A percentile compares a stretch with the other conserved stretches of the same genome.
Conservation (phyloP, 73 alveolate genomes). For the Uronychia binucleata region DNA sequence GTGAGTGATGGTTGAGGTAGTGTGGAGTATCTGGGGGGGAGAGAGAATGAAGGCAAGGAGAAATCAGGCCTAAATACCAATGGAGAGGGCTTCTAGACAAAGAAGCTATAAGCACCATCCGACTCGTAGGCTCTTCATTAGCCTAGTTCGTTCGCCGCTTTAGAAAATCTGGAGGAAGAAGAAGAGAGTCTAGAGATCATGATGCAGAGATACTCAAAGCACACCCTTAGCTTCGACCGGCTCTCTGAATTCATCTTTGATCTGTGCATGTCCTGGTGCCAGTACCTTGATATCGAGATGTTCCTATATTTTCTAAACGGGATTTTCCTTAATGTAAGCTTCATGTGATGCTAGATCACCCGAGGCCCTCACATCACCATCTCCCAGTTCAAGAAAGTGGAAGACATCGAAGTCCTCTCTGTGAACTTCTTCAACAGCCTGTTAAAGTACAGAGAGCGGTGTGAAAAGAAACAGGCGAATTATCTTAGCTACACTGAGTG, state of each 20-base stretch:
- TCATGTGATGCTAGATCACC: constrained; percentile 25
- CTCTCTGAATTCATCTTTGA: constrained; percentile 72
- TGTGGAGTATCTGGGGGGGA: not conserved
- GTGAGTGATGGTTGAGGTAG: not conserved
- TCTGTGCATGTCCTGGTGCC: constrained; percentile 71
- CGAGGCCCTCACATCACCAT: constrained; percentile 59
- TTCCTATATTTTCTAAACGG: constrained; percentile 65
- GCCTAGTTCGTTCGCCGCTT: too few species aligned
- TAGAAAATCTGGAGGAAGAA: not conserved
- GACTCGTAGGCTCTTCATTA: too few species aligned
- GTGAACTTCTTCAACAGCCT: constrained; percentile 61
- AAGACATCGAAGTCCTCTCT: constrained; percentile 60
- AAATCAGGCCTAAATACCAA: not conserved
- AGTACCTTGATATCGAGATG: constrained; percentile 62
- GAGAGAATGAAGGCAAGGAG: not conserved
- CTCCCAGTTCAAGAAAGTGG: constrained; percentile 41
- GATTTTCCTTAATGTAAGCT: constrained; percentile 45
- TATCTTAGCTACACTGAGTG: constrained; percentile 31
- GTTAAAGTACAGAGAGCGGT: constrained; percentile 37
- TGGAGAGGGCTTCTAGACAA: too few species aligned
- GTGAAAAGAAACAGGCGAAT: constrained; percentile 29
- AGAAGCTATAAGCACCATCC: too few species aligned
- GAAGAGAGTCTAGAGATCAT: not conserved
- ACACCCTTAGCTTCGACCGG: constrained; percentile 46
- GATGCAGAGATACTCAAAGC: not conserved